Conservation (phyloP, 1,284 basidiomycete genomes). For the Sporisorium scitamineum region DNA sequence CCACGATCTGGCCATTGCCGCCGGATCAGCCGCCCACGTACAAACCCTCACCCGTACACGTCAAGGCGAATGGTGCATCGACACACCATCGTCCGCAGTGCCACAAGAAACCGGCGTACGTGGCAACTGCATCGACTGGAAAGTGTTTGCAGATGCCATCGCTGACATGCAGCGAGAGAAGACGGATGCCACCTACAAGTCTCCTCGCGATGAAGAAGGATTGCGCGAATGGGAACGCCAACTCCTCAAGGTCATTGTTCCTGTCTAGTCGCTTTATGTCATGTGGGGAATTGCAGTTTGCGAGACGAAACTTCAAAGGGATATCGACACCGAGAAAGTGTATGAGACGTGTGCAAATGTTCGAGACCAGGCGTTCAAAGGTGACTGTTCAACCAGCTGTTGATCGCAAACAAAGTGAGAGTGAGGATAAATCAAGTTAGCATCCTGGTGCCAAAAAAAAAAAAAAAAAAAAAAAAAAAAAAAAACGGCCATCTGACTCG, state of each 20-base stretch:
- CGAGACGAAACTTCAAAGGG: background rate
- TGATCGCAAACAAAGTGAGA: background rate
- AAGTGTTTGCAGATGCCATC: slow-evolving; percentile 60
- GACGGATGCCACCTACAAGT: slow-evolving; percentile 20
- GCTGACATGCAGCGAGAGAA: slow-evolving; percentile 52
- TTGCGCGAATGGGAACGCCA: slow-evolving; percentile 59
- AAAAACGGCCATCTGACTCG: too few relatives aligned
- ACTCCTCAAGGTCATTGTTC: slow-evolving; percentile 45
- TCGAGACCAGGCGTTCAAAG: slow-evolving; percentile 10
- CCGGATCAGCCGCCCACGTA: slow-evolving; percentile 65
- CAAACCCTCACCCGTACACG: slow-evolving; percentile 62
- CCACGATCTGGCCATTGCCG: slow-evolving; percentile 62
- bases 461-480: too few relatives aligned
- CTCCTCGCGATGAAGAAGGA: slow-evolving; percentile 39
- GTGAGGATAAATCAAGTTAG: background rate
- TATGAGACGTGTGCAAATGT: background rate
- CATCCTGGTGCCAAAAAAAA: background rate
- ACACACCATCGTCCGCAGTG: slow-evolving; percentile 5
- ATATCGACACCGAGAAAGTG: slow-evolving; percentile 17
- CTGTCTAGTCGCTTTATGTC: slow-evolving; percentile 15
- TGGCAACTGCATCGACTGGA: slow-evolving; percentile 65
- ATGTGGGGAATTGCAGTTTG: background rate
- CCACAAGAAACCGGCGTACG: slow-evolving; percentile 12
- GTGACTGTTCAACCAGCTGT: slow-evolving; percentile 44
- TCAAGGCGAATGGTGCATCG: slow-evolving; percentile 63